A percentile compares a stretch with the other conserved stretches of the same genome.
phyloP scores from a whole-genome alignment of 108 stramenopile genomes.

The Cyclotella distinguenda region DNA sequence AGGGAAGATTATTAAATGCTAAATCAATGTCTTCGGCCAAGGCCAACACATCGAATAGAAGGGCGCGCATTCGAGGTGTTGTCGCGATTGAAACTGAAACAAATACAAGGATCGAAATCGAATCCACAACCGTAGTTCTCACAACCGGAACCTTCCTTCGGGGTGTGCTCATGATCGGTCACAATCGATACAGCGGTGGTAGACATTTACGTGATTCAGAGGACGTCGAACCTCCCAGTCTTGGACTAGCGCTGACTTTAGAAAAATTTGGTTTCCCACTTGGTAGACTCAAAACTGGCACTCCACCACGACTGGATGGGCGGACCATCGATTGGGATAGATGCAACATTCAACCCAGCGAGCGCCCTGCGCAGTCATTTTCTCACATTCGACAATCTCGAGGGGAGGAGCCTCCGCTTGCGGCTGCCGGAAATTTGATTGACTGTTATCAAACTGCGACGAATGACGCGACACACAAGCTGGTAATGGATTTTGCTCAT shows the following conservation, averaged over 20 bases:
- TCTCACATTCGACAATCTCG: constrained; percentile 81
- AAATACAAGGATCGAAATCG: constrained; percentile 58
- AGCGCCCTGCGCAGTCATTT: constrained; percentile 81
- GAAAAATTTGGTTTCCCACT: constrained; percentile 87
- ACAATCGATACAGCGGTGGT: constrained; percentile 89
- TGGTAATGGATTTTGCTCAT: constrained; percentile 89
- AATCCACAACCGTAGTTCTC: constrained; percentile 79
- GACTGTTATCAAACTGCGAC: constrained; percentile 82
- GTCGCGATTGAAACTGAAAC: constrained; percentile 60
- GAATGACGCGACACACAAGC: constrained; percentile 87
- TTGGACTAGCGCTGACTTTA: constrained; percentile 89
- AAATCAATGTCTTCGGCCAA: constrained; percentile 34
- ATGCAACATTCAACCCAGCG: constrained; percentile 83
- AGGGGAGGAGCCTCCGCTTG: constrained; percentile 71
- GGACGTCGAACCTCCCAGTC: constrained; percentile 91
- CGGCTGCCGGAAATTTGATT: constrained; percentile 58
- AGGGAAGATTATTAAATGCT: constrained; percentile 29
- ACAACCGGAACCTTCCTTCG: constrained; percentile 98
- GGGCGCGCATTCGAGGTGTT: constrained; percentile 81
- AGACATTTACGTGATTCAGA: constrained; percentile 92
- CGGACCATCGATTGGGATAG: constrained; percentile 92
- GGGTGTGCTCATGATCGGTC: constrained; percentile 84
- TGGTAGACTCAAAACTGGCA: constrained; percentile 95
- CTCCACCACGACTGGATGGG: constrained; percentile 93
- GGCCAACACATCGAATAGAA: constrained; percentile 38